Conservation (phyloP, 495 filamentous ascomycete genomes). For the Aspergillus biplanus region DNA sequence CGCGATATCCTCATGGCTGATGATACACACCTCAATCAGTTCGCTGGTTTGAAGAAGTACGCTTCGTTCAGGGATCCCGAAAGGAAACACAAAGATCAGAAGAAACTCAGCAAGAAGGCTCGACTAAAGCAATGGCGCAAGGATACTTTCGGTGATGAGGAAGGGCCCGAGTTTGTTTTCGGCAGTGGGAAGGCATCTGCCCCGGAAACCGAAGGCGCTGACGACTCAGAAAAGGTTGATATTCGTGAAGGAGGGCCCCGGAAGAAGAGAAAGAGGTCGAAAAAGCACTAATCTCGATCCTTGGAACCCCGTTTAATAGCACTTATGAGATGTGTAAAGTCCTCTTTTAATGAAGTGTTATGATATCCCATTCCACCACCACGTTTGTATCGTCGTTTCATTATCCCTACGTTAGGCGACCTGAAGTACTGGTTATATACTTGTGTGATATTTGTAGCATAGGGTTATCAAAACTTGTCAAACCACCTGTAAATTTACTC, state of each 20-base stretch:
- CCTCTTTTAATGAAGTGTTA: constrained; percentile 15
- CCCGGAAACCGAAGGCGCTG: constrained; percentile 29
- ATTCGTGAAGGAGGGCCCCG: constrained; percentile 48
- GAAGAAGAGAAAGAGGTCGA: constrained; percentile 56
- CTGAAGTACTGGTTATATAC: too few species aligned
- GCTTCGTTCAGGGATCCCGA: constrained; percentile 84
- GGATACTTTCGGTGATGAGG: constrained; percentile 83
- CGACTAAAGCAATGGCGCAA: constrained; percentile 86
- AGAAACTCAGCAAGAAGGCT: constrained; percentile 88
- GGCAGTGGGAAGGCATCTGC: constrained; percentile 30
- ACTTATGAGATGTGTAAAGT: constrained; percentile 6
- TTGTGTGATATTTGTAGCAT: too few species aligned
- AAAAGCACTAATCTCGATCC: constrained; percentile 41
- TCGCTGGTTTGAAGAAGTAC: constrained; percentile 91
- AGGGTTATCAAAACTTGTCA: too few species aligned
- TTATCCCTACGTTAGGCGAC: too few species aligned
- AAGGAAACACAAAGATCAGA: constrained; percentile 87
- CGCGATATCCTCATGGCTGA: constrained; percentile 90
- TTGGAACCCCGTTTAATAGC: constrained; percentile 5
- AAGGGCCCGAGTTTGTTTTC: constrained; percentile 56
- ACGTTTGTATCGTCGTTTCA: neutral
- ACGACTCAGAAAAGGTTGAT: constrained; percentile 42
- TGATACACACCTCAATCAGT: constrained; percentile 86
- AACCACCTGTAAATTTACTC: too few species aligned
- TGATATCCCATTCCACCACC: constrained; percentile 17